A percentile compares a stretch with the other conserved stretches of the same genome.
These are phyloP conservation scores for Juglanconis oblonga DNA, from an alignment of 2,329 filamentous ascomycete genomes.

Conservation along the genomic window DNA sequence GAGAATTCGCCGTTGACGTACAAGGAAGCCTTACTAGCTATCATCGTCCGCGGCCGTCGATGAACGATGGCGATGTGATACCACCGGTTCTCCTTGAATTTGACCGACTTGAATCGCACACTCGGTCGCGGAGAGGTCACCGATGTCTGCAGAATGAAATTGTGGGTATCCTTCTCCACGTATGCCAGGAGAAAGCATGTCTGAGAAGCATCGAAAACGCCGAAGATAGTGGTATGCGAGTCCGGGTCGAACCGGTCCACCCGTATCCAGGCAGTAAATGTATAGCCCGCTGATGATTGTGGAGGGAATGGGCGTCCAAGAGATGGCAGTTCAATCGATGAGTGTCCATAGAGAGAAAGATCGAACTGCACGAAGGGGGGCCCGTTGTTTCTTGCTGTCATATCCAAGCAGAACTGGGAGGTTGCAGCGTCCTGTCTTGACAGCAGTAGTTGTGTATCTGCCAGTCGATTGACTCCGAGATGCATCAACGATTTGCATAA, in stretches of 20 bases:
- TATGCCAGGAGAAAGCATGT: slow-evolving; percentile 94
- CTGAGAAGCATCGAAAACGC: slow-evolving; percentile 87
- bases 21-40: slow-evolving; percentile 76
- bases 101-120: slow-evolving; percentile 83
- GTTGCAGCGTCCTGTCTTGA: slow-evolving; percentile 49
- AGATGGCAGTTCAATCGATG: slow-evolving; percentile 85
- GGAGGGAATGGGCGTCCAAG: slow-evolving; percentile 84
- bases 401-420: slow-evolving; percentile 69
- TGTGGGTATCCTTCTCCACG: slow-evolving; percentile 86
- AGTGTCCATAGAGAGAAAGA: slow-evolving; percentile 80
- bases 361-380: slow-evolving; percentile 94
- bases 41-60: slow-evolving; percentile 70
- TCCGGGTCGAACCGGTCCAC: slow-evolving; percentile 82
- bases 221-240: slow-evolving; percentile 92
- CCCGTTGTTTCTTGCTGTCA: slow-evolving; percentile 70
- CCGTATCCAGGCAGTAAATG: slow-evolving; percentile 83
- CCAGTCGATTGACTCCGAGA: slow-evolving; percentile 75
- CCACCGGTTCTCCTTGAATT: slow-evolving; percentile 76
- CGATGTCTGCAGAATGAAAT: slow-evolving; percentile 95
- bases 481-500: slow-evolving; percentile 69
- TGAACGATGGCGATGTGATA: slow-evolving; percentile 93
- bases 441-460: slow-evolving; percentile 76
- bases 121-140: slow-evolving; percentile 82
- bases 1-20: slow-evolving; percentile 93
- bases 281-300: slow-evolving; percentile 76